Percentiles rank a stretch among this genome's conserved stretches.
Evolutionary conservation across 1,139 yeast species (phyloP).

Genomic region (Kodamaea sp.): DNA sequence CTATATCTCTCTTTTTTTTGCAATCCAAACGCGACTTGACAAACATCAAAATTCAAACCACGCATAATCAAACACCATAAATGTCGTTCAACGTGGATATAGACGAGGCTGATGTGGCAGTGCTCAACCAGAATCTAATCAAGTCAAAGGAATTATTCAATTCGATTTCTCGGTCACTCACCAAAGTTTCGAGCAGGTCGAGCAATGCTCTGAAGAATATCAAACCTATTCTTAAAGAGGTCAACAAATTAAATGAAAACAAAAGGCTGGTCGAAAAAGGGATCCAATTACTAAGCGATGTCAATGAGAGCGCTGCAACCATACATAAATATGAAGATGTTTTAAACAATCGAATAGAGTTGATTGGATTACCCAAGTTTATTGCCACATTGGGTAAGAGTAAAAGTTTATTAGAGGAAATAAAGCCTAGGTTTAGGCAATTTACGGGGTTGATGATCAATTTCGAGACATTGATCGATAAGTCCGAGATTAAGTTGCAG

Average conservation of each 20-base stretch:
- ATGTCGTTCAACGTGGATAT: slow-evolving; percentile 42
- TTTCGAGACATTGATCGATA: slow-evolving; percentile 43
- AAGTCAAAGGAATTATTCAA: slow-evolving; percentile 56
- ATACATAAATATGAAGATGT: slow-evolving; percentile 52
- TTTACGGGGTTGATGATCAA: slow-evolving; percentile 50
- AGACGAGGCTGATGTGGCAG: slow-evolving; percentile 83
- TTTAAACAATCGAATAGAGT: slow-evolving; percentile 36
- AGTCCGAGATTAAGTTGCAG: slow-evolving; percentile 43
- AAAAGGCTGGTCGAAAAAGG: slow-evolving; percentile 62
- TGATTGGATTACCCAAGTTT: slow-evolving; percentile 37
- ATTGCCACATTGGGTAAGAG: slow-evolving; percentile 36
- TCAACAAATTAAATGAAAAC: slow-evolving; percentile 52
- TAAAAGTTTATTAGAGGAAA: slow-evolving; percentile 29
- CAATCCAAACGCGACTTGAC: no score
- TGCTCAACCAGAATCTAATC: slow-evolving; percentile 68
- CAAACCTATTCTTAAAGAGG: slow-evolving; percentile 67
- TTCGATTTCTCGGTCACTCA: slow-evolving; percentile 54
- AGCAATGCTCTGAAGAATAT: slow-evolving; percentile 61
- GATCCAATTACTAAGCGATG: slow-evolving; percentile 55
- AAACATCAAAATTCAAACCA: no score
- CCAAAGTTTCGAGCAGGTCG: slow-evolving; percentile 54
- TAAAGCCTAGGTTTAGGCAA: slow-evolving; percentile 38
- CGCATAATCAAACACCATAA: background rate
- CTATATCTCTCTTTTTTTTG: no score
- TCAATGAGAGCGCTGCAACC: slow-evolving; percentile 60